Base-by-base conservation (phyloP, 192 early-diverging fungal genomes). In the Podila horticola region DNA sequence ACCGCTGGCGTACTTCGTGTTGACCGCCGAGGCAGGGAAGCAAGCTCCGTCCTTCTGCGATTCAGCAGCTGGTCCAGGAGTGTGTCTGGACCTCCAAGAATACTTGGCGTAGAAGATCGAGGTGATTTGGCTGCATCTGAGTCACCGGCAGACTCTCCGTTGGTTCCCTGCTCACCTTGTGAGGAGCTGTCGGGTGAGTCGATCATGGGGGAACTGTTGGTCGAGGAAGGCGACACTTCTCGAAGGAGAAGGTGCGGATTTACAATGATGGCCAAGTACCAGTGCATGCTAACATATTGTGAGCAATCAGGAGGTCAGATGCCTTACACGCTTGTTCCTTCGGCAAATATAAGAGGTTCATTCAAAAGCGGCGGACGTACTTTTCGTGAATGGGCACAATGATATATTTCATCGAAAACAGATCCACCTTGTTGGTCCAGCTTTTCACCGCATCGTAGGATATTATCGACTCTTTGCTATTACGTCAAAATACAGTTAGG, bases 361-460 rank as follows among this genome's bases (percentile, higher is more conserved):
- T 41, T 15, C 17, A 9, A 31, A 6, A 31, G 17, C 31, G 2
- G 11, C 13, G 2, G 6, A 28, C 36, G 26, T 68, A 79, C 76
- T 64, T 72, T 69, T 96, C 94, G 75, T 95, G 92, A 72, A 96
- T 94, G 20, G 95, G 95, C 6, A 96, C 84, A 71, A 96, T 85
- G 20, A 96, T 85, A 66, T 87, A 92, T 48, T 88, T 85, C 59
- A 91, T 93, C 31, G 77, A 83, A 71, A 96, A 95, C 12, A 96
- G 65, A 65, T 94, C 88, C 36, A 93, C 87, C 38, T 76, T 90
- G 67, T 88, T 86, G 11, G 93, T 95, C 92, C 93, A 94, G 69
- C 88, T 87, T 76, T 90, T 88, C 20, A 96, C 90, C 33, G 84
- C 73, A 31, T 82, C 82, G 65, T 93, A 92, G 52, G 63, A 52